A percentile compares a stretch with the other conserved stretches of the same genome.
These are phyloP conservation scores for Paracorniculantispora psalliotae DNA, from an alignment of 2,329 filamentous ascomycete species.

Conservation along the genomic window DNA sequence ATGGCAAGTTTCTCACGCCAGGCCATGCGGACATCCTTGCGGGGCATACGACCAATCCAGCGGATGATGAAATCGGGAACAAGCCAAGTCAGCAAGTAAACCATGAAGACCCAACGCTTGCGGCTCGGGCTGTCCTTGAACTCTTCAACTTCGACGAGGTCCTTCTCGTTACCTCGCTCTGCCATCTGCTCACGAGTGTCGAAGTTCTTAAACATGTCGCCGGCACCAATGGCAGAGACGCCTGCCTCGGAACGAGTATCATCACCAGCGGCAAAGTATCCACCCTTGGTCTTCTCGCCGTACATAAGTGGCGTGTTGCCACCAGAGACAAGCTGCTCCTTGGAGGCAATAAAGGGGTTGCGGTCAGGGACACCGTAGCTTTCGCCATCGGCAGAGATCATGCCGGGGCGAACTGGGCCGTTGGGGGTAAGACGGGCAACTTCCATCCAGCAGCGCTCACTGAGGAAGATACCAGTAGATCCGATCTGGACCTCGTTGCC, in stretches of 20 bases:
- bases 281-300: slow-evolving; percentile 69
- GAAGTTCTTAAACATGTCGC: slow-evolving; percentile 97
- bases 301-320: slow-evolving; percentile 56
- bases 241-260: slow-evolving; percentile 90
- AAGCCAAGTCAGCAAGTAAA: slow-evolving; percentile 80
- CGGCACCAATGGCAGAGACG: slow-evolving; percentile 80
- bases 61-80: slow-evolving; percentile 80
- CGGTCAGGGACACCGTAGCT: slow-evolving; percentile 42
- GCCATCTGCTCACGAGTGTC: slow-evolving; percentile 93
- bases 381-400: slow-evolving; percentile 57
- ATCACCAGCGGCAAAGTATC: slow-evolving; percentile 72
- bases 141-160: slow-evolving; percentile 86
- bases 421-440: slow-evolving; percentile 70
- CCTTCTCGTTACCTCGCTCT: slow-evolving; percentile 88
- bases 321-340: slow-evolving; percentile 52
- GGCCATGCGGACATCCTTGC: slow-evolving; percentile 85
- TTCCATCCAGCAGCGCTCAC: slow-evolving; percentile 92
- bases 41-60: slow-evolving; percentile 74
- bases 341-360: slow-evolving; percentile 56
- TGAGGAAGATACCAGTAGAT: slow-evolving; percentile 90
- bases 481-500: slow-evolving; percentile 86
- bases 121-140: slow-evolving; percentile 70
- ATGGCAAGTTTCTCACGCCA: slow-evolving; percentile 98
- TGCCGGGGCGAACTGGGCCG: slow-evolving; percentile 34
- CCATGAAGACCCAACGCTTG: slow-evolving; percentile 84